Base-by-base conservation (phyloP, 148 eudicot genomes). In the Nepenthes gracilis region DNA sequence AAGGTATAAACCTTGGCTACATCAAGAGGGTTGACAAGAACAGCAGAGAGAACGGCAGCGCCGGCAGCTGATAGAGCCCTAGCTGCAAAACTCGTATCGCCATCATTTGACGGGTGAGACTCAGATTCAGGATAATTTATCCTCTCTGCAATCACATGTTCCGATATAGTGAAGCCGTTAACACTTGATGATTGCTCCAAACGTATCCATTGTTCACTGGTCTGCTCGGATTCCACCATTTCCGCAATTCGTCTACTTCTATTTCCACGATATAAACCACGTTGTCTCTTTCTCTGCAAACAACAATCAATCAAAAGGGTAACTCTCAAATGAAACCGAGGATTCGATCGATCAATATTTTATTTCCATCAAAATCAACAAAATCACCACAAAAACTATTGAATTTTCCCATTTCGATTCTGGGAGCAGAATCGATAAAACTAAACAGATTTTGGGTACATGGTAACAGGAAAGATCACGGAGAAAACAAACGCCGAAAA, bases 1-100 rank as follows among this genome's bases (percentile, higher is more conserved):
- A 51, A 37, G 36, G 36, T 13, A 35, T 6, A 37, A n/a, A 77
- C 99, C 96, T 93, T 93, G 65, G 81, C 99, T 67, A 93, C 96
- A 66, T 93, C 99, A 62, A 93, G 99, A 33, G 99, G 99, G 58
- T 93, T 93, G 53, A 93, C 95, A 65, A 93, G 63, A 47, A 93
- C 67, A 12, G 97, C 99, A 12, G 99, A 93, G 11, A 93, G 79
- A 15, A 93, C 67, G 2, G 99, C 95, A 11, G 99, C 89, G 23
- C 95, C 99, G 13, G 99, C 95, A 2, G 99, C 99, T 0, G 96
- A 86, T n/a, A 89, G 74, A 1, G 89, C 87, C 66, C 85, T 78
- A 38, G 84, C 88, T 0, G 72, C 65, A 23, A 93, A 54, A 55
- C 71, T 81, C 38, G 75, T 64, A 34, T 77, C 70, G 11, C 58